Conservation (phyloP, 2,329 filamentous ascomycete genomes). For the Aureobasidium sp. region DNA sequence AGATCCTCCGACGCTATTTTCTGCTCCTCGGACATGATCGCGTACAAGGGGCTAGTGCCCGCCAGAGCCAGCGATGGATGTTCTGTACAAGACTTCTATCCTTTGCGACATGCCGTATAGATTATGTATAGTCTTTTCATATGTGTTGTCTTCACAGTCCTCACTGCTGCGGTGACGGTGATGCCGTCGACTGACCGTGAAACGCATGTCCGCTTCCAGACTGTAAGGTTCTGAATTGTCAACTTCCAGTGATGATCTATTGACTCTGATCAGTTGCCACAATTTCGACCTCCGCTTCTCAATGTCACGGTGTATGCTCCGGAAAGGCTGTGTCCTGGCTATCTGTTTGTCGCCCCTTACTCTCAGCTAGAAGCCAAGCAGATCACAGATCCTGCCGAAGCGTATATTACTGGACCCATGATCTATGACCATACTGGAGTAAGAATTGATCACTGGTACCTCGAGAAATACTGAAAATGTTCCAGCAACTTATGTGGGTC, state of each 20-base stretch:
- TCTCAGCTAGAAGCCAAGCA: background rate
- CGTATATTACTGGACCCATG: conserved; percentile 11
- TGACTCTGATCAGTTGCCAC: background rate
- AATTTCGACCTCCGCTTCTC: conserved; percentile 35
- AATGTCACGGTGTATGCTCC: conserved; percentile 29
- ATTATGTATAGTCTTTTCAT: background rate
- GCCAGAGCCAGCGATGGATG: background rate
- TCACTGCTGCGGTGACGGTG: background rate
- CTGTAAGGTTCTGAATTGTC: background rate
- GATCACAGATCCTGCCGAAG: background rate
- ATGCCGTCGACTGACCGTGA: background rate
- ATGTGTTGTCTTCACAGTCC: background rate
- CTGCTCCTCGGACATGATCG: background rate
- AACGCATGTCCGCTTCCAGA: background rate
- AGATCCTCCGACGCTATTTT: conserved; percentile 1
- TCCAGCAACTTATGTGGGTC: conserved; percentile 20
- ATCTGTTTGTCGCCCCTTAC: conserved; percentile 20
- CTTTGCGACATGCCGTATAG: background rate
- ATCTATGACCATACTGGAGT: conserved; percentile 17
- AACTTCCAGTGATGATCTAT: background rate
- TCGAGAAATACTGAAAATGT: background rate
- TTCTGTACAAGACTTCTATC: background rate
- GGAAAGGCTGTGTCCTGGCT: conserved; percentile 17
- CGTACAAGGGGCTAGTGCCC: background rate
- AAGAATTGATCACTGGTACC: background rate